Percentiles rank a stretch among this genome's conserved stretches.
These are phyloP conservation scores for Chondrus crispus DNA, from an alignment of 23 red algal genomes.

Conservation along the genomic window DNA sequence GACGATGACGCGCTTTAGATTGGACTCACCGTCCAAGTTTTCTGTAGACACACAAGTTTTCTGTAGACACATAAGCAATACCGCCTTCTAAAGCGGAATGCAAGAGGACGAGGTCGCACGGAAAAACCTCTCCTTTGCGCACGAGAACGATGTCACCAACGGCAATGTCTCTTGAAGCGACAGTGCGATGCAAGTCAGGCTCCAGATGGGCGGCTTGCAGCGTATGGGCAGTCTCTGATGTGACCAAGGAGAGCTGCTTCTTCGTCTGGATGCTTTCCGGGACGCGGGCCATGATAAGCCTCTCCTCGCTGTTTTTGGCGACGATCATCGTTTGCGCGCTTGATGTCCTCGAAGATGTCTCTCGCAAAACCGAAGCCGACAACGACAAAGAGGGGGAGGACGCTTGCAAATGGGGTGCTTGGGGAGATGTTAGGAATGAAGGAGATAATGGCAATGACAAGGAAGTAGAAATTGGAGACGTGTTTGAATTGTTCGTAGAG, in stretches of 20 bases:
- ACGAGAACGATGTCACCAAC: slow-evolving; percentile 94
- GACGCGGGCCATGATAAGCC: slow-evolving; percentile 32
- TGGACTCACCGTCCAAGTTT: slow-evolving; percentile 93
- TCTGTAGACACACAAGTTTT: too few species aligned
- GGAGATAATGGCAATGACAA: slow-evolving; percentile 78
- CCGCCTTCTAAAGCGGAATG: slow-evolving; percentile 65
- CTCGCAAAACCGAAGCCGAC: slow-evolving; percentile 80
- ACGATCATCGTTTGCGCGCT: slow-evolving; percentile 59
- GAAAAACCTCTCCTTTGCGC: slow-evolving; percentile 70
- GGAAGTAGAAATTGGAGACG: slow-evolving; percentile 85
- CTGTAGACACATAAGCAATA: slow-evolving; percentile 70
- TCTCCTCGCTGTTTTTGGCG: slow-evolving; percentile 50
- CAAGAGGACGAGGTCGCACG: slow-evolving; percentile 90
- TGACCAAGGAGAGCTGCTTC: slow-evolving; percentile 7
- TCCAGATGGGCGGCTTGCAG: slow-evolving; percentile 3
- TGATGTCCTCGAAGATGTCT: slow-evolving; percentile 83
- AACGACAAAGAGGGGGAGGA: slow-evolving; percentile 79
- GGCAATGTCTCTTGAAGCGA: slow-evolving; percentile 48
- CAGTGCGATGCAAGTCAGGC: slow-evolving; percentile 33
- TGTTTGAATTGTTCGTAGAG: slow-evolving; percentile 90
- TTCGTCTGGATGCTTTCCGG: neutral
- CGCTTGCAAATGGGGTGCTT: slow-evolving; percentile 49
- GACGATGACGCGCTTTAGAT: slow-evolving; percentile 75
- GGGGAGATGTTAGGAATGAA: slow-evolving; percentile 87
- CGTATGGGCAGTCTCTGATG: neutral